phyloP scores from a whole-genome alignment of 768 basidiomycete species.

The Leccinellum albellum region DNA sequence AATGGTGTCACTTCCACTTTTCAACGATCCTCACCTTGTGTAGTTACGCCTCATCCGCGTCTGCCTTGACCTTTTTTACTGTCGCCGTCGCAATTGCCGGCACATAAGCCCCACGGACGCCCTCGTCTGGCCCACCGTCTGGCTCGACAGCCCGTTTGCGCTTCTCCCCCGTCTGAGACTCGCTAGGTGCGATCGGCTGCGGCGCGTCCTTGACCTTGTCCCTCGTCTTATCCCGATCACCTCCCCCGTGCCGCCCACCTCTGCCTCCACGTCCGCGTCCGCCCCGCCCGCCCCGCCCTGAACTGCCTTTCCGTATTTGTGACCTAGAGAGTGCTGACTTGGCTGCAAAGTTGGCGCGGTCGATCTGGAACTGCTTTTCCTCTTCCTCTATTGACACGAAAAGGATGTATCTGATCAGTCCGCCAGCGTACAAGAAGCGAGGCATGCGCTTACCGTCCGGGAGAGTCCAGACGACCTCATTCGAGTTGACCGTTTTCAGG shows the following conservation, averaged over 20 bases:
- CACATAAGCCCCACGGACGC: constrained; percentile 58
- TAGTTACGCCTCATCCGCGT: constrained; percentile 29
- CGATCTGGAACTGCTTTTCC: constrained; percentile 69
- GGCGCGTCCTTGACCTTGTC: constrained; percentile 13
- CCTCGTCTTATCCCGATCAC: constrained; percentile 19
- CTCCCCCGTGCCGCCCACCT: constrained; percentile 24
- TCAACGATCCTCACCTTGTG: background rate
- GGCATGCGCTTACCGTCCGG: constrained; percentile 48
- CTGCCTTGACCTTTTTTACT: constrained; percentile 40
- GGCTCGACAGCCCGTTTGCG: constrained; percentile 75
- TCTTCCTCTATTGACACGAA: constrained; percentile 50
- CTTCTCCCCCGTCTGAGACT: constrained; percentile 62
- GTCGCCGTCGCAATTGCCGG: constrained; percentile 39
- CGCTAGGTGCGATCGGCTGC: constrained; percentile 28
- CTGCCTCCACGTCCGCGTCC: constrained; percentile 36
- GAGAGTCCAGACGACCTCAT: constrained; percentile 60
- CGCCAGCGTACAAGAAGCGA: background rate
- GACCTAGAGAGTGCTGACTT: constrained; percentile 41
- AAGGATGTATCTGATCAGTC: background rate
- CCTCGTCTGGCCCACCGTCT: constrained; percentile 69
- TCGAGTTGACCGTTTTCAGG: constrained; percentile 60
- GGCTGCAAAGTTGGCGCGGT: constrained; percentile 69
- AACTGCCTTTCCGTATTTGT: constrained; percentile 35
- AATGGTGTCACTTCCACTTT: background rate
- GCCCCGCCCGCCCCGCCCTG: constrained; percentile 44